Evolutionary conservation across 2,329 filamentous ascomycete genomes (phyloP), one percentile per base, ranked within the genome.

Genomic region (Aphanocladium album): DNA sequence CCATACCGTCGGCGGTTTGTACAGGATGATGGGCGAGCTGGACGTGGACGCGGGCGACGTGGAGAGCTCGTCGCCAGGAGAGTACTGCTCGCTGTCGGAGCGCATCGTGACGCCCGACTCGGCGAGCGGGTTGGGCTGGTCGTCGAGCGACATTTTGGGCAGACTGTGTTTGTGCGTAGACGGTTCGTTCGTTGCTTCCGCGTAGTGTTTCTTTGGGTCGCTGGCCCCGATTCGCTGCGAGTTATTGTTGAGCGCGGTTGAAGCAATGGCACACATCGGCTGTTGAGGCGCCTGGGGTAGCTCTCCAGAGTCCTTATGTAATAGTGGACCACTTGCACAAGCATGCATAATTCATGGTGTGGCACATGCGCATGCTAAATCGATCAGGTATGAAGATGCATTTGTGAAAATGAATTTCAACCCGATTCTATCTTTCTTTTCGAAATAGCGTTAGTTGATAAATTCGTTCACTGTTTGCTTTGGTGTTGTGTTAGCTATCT

Each of bases 1-100:
- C 90, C 91, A 96, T 49, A 96, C 69, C 0, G 92, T 96, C 2
- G 95, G 93, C 3, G 93, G 91, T 65, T 87, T 86, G 82, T 98
- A 99, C 51, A 98, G 83, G 52, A 96, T 88, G 68, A 96, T 76
- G 9, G 89, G 88, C 1, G 85, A 80, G 3, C 86, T 85, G 4
- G 57, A 60, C 21, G 55, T 58, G 1, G 86, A 84, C 1, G 83
- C 80, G 2, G 85, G 83, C 53, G 87, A 86, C 43, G 80, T 77
- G 19, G 83, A 83, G 61, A 83, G 76, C 59, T 87, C 84, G 64
- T 88, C 86, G 67, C 79, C 81, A 62, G 81, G 84, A 57, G 87
- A 88, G 76, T 95, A 93, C 73, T 88, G 88, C 76, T 93, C 90
- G 79, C 88, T 91, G 79, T 95, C 90, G 55, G 90, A 92, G 66